These are phyloP conservation scores for Coemansia furcata DNA, from an alignment of 192 early-diverging fungal genomes.

Conservation along the genomic window DNA sequence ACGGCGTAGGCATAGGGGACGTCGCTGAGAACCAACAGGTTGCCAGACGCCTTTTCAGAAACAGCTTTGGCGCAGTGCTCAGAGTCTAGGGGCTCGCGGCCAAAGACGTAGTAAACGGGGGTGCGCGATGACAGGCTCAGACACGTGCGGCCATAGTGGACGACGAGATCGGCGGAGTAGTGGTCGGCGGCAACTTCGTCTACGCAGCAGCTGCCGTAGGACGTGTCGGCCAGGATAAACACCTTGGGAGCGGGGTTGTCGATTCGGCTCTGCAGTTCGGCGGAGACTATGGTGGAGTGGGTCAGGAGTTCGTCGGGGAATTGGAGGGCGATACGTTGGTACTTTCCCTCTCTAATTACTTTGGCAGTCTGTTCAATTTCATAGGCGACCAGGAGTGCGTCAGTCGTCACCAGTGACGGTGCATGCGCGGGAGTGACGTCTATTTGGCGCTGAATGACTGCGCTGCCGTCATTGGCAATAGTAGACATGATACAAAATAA, in stretches of 20 bases:
- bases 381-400: slow-evolving; percentile 53
- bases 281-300: slow-evolving; percentile 65
- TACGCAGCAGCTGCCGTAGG: slow-evolving; percentile 97
- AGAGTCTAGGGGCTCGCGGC: slow-evolving; percentile 66
- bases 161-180: slow-evolving; percentile 76
- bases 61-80: slow-evolving; percentile 55
- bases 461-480: slow-evolving; percentile 63
- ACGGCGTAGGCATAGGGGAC: slow-evolving; percentile 67
- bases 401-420: slow-evolving; percentile 14
- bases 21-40: slow-evolving; percentile 72
- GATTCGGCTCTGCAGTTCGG: slow-evolving; percentile 53
- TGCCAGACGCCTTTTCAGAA: slow-evolving; percentile 35
- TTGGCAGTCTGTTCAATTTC: slow-evolving; percentile 66
- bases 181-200: slow-evolving; percentile 97
- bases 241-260: slow-evolving; percentile 26
- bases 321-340: slow-evolving; percentile 73
- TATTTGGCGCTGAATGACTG: slow-evolving; percentile 58
- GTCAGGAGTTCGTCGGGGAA: slow-evolving; percentile 88
- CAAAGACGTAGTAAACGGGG: slow-evolving; percentile 88
- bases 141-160: slow-evolving; percentile 95
- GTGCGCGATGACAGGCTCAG: slow-evolving; percentile 76
- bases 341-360: slow-evolving; percentile 47
- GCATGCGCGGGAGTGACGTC: slow-evolving; percentile 32
- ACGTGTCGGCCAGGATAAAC: slow-evolving; percentile 92
- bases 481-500: slow-evolving; percentile 7